Evolutionary conservation across 1,284 basidiomycete species (phyloP).

Genomic region (Apiotrichum veenhuisii): DNA sequence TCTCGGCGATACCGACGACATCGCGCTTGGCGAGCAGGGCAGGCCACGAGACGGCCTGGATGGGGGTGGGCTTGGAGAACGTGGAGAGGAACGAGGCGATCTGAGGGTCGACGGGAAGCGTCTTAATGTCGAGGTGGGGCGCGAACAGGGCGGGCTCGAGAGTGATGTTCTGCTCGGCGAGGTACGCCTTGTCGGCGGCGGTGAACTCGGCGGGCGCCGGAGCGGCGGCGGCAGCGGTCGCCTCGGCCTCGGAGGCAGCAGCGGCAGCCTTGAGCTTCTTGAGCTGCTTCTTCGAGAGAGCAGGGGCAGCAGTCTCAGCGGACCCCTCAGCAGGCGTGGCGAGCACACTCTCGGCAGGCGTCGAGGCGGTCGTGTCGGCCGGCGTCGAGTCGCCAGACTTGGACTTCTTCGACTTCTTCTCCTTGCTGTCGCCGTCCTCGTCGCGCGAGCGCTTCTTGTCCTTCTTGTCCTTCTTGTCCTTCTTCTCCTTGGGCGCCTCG

Average conservation of each 20-base stretch:
- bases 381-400: constrained; percentile 38
- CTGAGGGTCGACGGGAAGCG: constrained; percentile 61
- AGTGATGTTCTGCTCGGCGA: constrained; percentile 68
- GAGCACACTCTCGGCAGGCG: constrained; percentile 20
- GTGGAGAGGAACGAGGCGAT: constrained; percentile 62
- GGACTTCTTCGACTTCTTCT: constrained; percentile 35
- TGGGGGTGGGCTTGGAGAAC: constrained; percentile 88
- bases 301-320: constrained; percentile 4
- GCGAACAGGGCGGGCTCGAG: constrained; percentile 59
- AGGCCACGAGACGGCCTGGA: constrained; percentile 96
- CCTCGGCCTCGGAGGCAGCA: constrained; percentile 23
- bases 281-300: constrained; percentile 43
- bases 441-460: constrained; percentile 37
- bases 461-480: constrained; percentile 35
- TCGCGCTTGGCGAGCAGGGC: constrained; percentile 76
- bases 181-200: constrained; percentile 60
- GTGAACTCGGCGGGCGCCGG: constrained; percentile 33
- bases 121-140: constrained; percentile 74
- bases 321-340: constrained; percentile 20
- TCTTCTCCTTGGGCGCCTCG: constrained; percentile 32
- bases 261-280: constrained; percentile 42
- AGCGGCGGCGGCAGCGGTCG: constrained; percentile 26
- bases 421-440: constrained; percentile 18
- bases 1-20: constrained; percentile 96
- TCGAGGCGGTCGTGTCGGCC: constrained; percentile 10